These are phyloP conservation scores for Starmerella khaoyaiensis DNA, from an alignment of 805 yeast species.

Conservation along the genomic window DNA sequence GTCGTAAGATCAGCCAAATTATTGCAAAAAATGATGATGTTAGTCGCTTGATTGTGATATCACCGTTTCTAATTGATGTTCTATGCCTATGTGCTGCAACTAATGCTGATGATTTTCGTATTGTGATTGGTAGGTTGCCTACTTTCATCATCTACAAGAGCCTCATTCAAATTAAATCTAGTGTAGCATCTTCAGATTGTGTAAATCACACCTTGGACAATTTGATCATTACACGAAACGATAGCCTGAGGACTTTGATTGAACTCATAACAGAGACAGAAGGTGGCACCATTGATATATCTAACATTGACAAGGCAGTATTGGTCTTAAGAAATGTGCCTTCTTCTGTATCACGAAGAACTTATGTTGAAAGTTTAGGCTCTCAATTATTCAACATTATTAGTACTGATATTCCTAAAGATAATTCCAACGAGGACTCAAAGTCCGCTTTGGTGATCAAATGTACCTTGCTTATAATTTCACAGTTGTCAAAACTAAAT, in stretches of 20 bases:
- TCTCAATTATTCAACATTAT: constrained; percentile 50
- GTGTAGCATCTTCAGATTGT: constrained; percentile 32
- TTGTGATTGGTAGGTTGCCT: constrained; percentile 25
- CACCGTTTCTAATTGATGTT: constrained; percentile 14
- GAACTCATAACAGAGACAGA: constrained; percentile 67
- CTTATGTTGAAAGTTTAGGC: constrained; percentile 49
- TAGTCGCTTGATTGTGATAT: constrained; percentile 25
- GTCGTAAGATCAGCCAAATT: constrained; percentile 1
- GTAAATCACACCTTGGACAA: constrained; percentile 40
- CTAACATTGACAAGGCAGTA: constrained; percentile 55
- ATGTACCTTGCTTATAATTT: constrained; percentile 7
- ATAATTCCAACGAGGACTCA: constrained; percentile 30
- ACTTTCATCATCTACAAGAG: constrained; percentile 55
- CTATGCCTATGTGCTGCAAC: constrained; percentile 11
- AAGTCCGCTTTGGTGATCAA: constrained; percentile 1
- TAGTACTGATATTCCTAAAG: constrained; percentile 33
- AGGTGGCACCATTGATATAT: constrained; percentile 35
- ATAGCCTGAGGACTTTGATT: constrained; percentile 61
- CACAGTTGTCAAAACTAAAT: constrained; percentile 3
- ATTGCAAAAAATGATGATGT: constrained; percentile 23
- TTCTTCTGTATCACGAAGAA: constrained; percentile 31
- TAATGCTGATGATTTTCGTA: not conserved
- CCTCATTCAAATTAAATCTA: constrained; percentile 43
- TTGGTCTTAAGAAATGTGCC: constrained; percentile 56
- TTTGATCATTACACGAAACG: constrained; percentile 43